These are phyloP conservation scores for Trichoderma oligosporum DNA, from an alignment of 2,329 filamentous ascomycete genomes.

Conservation along the genomic window DNA sequence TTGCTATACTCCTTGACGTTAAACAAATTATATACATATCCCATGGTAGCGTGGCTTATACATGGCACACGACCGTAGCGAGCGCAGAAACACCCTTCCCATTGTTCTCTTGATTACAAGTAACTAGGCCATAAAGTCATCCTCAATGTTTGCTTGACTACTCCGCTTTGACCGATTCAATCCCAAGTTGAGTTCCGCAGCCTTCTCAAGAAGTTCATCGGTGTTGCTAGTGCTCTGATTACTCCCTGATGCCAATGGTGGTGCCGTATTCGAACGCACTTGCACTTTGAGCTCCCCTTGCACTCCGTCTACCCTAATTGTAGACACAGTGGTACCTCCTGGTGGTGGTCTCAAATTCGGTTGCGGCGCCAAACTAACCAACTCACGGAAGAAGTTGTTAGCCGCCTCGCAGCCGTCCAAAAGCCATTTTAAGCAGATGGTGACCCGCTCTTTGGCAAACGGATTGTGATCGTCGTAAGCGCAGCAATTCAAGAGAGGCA, in stretches of 20 bases:
- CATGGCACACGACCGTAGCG: no score
- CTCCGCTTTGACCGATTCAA: slow-evolving; percentile 1
- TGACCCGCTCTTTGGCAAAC: slow-evolving; percentile 87
- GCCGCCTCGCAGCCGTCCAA: slow-evolving; percentile 72
- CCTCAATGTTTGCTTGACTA: slow-evolving; percentile 35
- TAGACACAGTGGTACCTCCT: slow-evolving; percentile 38
- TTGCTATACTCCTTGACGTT: no score
- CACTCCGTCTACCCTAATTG: slow-evolving; percentile 53
- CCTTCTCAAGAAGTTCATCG: slow-evolving; percentile 42
- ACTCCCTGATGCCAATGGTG: slow-evolving; percentile 23
- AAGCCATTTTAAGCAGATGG: slow-evolving; percentile 81
- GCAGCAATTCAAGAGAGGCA: slow-evolving; percentile 84
- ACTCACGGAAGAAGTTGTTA: slow-evolving; percentile 64
- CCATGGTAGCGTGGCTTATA: no score
- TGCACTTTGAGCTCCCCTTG: slow-evolving; percentile 55
- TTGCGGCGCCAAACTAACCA: slow-evolving; percentile 47
- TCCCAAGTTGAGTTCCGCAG: slow-evolving; percentile 41
- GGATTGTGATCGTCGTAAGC: slow-evolving; percentile 90
- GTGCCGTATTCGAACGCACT: slow-evolving; percentile 38
- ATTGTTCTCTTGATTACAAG: no score
- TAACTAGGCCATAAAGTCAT: slow-evolving; percentile 43
- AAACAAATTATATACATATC: no score
- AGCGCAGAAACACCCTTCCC: no score
- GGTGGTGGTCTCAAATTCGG: slow-evolving; percentile 37
- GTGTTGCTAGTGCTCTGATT: slow-evolving; percentile 25